Evolutionary conservation across 2,329 filamentous ascomycete genomes (phyloP), one percentile per base, ranked within the genome.

Genomic region (Pestalotiopsis sp.): DNA sequence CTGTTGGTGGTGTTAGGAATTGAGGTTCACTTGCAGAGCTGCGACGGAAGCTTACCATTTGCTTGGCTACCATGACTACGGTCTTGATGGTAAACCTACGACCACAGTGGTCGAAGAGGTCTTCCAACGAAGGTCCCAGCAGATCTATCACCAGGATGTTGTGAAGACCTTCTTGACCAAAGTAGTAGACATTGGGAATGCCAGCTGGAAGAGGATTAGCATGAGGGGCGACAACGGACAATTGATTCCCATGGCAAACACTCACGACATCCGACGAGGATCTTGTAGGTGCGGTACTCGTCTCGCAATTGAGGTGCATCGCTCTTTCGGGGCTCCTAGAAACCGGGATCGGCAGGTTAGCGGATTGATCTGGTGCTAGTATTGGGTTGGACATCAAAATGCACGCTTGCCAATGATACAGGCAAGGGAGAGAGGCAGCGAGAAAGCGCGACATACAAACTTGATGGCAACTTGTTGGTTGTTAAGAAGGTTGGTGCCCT

Each of bases 381-480:
- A 23, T 14, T 27, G 57, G 14, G 13, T 9, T 61, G 17, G 20
- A 52, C 62, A 36, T 25, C n/a, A n/a, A 27, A 4, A 39, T 45
- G 62, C 7, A 52, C n/a, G 49, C 38, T 20, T 14, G 20, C 20
- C 5, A 7, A 31, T 52, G 64, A 56, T n/a, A 23, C 7, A 36
- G 31, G 31, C 31, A 2, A 9, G 31, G 31, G 17, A 31, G 11
- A 25, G 20, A 56, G 49, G 23, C 23, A 7, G 20, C 41, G 11
- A 20, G 20, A 5, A 27, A 20, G 27, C 52, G 31, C 49, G 68
- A 91, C 93, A 79, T 85, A 97, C 94, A 84, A 99, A 99, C 87
- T 99, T 99, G 87, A 99, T 99, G 78, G 96, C 96, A 72, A 99
- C 95, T 84, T 98, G 95, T 83, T 98, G 96, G 84, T 97, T 98